Percentiles rank a stretch among this genome's conserved stretches.
Evolutionary conservation across 1,139 yeast species (phyloP).

Genomic region (Pichia sp.): DNA sequence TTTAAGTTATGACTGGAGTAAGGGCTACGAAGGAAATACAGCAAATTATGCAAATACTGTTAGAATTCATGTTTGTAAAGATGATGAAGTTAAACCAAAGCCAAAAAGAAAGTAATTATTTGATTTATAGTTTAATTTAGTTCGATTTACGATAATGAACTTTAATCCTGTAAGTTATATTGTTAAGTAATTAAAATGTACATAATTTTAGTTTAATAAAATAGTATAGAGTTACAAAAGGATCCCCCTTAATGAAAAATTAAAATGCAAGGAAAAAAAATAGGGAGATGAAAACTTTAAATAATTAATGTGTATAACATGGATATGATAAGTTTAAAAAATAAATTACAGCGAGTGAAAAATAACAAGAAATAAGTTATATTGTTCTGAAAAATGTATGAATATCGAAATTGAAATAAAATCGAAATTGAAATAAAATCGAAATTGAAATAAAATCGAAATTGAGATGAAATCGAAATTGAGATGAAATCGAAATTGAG

Average conservation of each 20-base stretch:
- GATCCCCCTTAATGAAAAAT: not conserved
- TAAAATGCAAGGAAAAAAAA: not conserved
- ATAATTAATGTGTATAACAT: not conserved
- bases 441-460: not conserved
- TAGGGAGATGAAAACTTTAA: not conserved
- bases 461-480: not conserved
- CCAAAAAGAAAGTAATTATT: conserved; percentile 27
- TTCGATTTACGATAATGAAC: not conserved
- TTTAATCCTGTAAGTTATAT: not conserved
- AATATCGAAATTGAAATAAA: not conserved
- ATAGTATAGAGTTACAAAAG: not conserved
- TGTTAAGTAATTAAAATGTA: not conserved
- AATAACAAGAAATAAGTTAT: not conserved
- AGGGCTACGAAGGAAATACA: conserved; percentile 74
- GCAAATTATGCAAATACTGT: conserved; percentile 70
- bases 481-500: too few species aligned
- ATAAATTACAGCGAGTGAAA: not conserved
- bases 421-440: not conserved
- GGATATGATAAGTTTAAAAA: not conserved
- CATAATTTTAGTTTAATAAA: not conserved
- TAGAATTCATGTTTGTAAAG: conserved; percentile 78
- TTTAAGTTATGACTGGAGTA: conserved; percentile 90
- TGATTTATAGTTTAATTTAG: not conserved
- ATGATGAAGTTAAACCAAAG: conserved; percentile 81
- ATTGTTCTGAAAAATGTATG: not conserved